A percentile compares a stretch with the other conserved stretches of the same genome.
phyloP scores from a whole-genome alignment of 1,284 basidiomycete genomes.

The Cryptococcus depauperatus region DNA sequence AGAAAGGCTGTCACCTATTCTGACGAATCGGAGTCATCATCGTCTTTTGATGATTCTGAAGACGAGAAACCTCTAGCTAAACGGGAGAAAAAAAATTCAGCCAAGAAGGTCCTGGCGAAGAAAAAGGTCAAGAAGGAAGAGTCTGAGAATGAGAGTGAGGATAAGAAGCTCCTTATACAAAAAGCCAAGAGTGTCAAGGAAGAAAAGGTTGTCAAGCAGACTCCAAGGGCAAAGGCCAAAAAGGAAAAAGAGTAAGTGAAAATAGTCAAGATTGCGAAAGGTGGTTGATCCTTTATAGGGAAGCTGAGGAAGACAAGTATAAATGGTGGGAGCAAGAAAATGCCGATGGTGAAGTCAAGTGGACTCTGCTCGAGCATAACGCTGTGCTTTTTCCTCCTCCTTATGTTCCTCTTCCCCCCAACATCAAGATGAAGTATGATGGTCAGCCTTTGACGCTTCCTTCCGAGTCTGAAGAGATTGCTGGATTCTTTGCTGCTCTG shows the following conservation, averaged over 20 bases:
- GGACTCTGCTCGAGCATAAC: conserved; percentile 86
- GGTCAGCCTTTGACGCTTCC: conserved; percentile 64
- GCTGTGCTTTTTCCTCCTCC: conserved; percentile 95
- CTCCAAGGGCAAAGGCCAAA: neutral
- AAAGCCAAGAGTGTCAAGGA: conserved; percentile 50
- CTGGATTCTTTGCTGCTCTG: conserved; percentile 90
- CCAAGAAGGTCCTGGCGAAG: conserved; percentile 10
- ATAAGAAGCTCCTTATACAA: conserved; percentile 42
- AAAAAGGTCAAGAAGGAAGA: conserved; percentile 43
- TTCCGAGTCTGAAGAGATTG: conserved; percentile 87
- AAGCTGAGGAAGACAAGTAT: conserved; percentile 47
- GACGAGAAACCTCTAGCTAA: conserved; percentile 60
- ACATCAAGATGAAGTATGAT: conserved; percentile 93
- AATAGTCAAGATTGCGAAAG: neutral
- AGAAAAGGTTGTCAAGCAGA: conserved; percentile 44
- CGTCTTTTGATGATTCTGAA: conserved; percentile 44
- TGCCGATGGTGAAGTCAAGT: conserved; percentile 72
- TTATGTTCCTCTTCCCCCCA: conserved; percentile 74
- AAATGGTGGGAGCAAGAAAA: conserved; percentile 70
- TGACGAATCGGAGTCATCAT: too few relatives aligned
- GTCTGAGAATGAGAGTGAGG: conserved; percentile 52
- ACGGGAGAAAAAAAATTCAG: conserved; percentile 28
- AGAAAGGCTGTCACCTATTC: neutral
- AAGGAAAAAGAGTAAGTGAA: conserved; percentile 35
- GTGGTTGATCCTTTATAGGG: conserved; percentile 2